Conservation (phyloP, 1,284 basidiomycete genomes). For the Clitocybe nebularis region DNA sequence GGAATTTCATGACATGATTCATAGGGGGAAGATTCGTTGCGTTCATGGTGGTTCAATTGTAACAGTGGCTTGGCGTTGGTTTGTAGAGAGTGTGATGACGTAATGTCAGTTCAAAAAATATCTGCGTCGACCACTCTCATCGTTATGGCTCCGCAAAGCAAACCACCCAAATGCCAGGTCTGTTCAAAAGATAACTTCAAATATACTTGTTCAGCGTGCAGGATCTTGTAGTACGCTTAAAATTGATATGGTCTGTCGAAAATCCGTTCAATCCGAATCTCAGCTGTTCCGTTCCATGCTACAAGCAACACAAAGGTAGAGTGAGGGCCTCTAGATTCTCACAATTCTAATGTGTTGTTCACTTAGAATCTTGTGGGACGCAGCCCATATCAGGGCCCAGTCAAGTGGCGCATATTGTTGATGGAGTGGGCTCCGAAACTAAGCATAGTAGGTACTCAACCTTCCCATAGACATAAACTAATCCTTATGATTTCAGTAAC, state of each 20-base stretch:
- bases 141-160: too few species aligned
- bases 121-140: too few species aligned
- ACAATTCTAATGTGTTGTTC: neutral
- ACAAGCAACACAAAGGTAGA: constrained; percentile 57
- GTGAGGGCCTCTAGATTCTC: neutral
- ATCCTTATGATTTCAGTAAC: neutral
- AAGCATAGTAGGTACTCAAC: neutral
- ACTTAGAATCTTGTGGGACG: constrained; percentile 7
- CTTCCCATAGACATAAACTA: neutral
- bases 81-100: too few species aligned
- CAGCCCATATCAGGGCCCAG: neutral
- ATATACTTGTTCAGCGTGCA: too few species aligned
- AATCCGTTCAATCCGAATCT: too few species aligned
- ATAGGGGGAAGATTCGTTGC: neutral
- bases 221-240: too few species aligned
- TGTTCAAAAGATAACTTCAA: too few species aligned
- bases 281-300: constrained; percentile 64
- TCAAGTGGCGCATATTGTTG: neutral
- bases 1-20: neutral
- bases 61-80: too few species aligned
- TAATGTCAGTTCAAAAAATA: too few species aligned
- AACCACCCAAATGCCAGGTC: too few species aligned
- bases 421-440: neutral
- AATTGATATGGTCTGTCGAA: too few species aligned
- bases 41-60: too few species aligned